These are phyloP conservation scores for Trametes gibbosa DNA, from an alignment of 768 basidiomycete species.

Conservation along the genomic window DNA sequence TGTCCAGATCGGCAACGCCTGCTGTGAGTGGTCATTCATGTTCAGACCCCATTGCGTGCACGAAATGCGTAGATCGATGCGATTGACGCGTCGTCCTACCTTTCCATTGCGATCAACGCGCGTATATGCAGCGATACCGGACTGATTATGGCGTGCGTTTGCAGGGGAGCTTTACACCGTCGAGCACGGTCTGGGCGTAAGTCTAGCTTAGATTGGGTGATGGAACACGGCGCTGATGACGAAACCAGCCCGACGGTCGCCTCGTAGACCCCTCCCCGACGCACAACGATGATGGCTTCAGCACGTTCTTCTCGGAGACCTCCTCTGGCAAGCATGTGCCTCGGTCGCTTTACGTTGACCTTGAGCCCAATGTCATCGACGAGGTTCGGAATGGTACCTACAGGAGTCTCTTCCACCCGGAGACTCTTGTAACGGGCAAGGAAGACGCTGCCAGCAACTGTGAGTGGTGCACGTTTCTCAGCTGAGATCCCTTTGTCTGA, in stretches of 20 bases:
- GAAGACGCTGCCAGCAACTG: slow-evolving; percentile 99
- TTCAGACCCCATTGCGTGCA: background rate
- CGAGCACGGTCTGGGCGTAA: slow-evolving; percentile 95
- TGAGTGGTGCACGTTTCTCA: slow-evolving; percentile 36
- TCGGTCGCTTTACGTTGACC: slow-evolving; percentile 94
- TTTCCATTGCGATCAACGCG: background rate
- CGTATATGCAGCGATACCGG: slow-evolving; percentile 5
- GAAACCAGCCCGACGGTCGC: slow-evolving; percentile 86
- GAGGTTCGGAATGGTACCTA: slow-evolving; percentile 95
- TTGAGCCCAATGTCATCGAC: slow-evolving; percentile 97
- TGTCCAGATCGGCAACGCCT: slow-evolving; percentile 97
- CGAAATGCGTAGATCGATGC: background rate
- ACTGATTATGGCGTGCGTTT: slow-evolving; percentile 23
- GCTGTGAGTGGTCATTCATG: slow-evolving; percentile 65
- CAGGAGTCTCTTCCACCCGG: slow-evolving; percentile 97
- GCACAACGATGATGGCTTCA: slow-evolving; percentile 86
- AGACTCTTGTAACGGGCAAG: slow-evolving; percentile 97
- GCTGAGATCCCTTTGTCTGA: slow-evolving; percentile 12
- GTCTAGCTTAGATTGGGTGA: slow-evolving; percentile 30
- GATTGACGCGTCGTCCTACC: slow-evolving; percentile 19
- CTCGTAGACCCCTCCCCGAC: slow-evolving; percentile 75
- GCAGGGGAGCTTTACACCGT: slow-evolving; percentile 98
- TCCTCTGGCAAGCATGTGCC: slow-evolving; percentile 96
- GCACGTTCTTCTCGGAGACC: slow-evolving; percentile 99
- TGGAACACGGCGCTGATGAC: slow-evolving; percentile 21